Conservation (phyloP, 192 early-diverging fungal genomes). For the Endogone sp. region DNA sequence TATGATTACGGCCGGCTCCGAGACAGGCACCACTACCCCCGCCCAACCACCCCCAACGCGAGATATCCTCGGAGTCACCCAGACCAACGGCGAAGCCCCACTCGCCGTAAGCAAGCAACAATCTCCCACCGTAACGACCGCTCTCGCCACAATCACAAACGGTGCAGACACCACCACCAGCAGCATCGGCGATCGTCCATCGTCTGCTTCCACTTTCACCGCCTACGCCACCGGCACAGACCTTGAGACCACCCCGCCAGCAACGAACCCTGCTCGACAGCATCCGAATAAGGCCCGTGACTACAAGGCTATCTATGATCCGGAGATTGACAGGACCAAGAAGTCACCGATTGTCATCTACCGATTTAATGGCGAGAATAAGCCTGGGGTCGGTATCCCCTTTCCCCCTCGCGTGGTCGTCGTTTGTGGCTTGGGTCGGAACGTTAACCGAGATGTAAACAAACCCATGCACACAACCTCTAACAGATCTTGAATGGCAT, state of each 20-base stretch:
- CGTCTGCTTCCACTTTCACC: not conserved
- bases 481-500: not conserved
- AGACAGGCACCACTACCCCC: not conserved
- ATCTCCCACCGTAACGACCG: not conserved
- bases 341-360: constrained; percentile 11
- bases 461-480: not conserved
- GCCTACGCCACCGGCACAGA: not conserved
- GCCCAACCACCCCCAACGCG: not conserved
- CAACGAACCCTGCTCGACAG: not conserved
- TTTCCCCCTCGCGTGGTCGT: not conserved
- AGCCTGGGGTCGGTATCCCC: constrained; percentile 5
- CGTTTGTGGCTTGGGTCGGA: constrained; percentile 4
- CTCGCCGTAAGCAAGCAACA: not conserved
- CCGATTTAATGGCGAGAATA: constrained; percentile 14
- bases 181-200: not conserved
- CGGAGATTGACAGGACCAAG: constrained; percentile 20
- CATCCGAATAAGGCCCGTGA: constrained; percentile 3
- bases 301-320: constrained; percentile 22
- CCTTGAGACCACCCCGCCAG: not conserved
- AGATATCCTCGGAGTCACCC: too few relatives aligned
- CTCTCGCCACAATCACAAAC: not conserved
- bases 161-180: not conserved
- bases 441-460: not conserved
- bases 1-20: not conserved
- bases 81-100: not conserved